phyloP scores from a whole-genome alignment of 2,329 filamentous ascomycete species.

The Penicillium hordei region DNA sequence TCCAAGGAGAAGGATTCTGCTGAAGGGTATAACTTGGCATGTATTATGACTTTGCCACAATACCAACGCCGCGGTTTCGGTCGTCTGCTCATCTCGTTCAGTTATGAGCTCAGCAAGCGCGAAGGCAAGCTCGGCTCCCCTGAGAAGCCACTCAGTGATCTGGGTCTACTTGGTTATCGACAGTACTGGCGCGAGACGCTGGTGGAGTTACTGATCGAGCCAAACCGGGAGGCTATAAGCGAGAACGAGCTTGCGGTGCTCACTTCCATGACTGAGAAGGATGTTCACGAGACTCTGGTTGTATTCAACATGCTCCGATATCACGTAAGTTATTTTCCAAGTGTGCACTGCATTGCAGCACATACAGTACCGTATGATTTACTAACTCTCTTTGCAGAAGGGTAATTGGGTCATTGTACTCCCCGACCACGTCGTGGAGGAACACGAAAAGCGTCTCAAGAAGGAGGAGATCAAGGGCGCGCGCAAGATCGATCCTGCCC shows the following conservation, averaged over 20 bases:
- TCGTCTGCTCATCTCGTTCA: conserved; percentile 91
- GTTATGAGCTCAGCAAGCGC: conserved; percentile 92
- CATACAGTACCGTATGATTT: background rate
- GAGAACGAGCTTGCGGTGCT: conserved; percentile 79
- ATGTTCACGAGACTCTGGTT: conserved; percentile 92
- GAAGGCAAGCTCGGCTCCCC: conserved; percentile 94
- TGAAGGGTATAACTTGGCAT: conserved; percentile 96
- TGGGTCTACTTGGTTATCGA: conserved; percentile 89
- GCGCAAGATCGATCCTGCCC: conserved; percentile 69
- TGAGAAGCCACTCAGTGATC: conserved; percentile 91
- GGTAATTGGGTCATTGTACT: conserved; percentile 95
- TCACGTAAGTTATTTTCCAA: conserved; percentile 53
- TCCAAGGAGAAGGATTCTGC: conserved; percentile 97
- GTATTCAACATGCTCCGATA: conserved; percentile 94
- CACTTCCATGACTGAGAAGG: conserved; percentile 94
- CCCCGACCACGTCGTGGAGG: conserved; percentile 74
- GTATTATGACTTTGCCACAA: conserved; percentile 93
- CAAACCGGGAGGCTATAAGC: conserved; percentile 65
- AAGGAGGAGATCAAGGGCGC: conserved; percentile 78
- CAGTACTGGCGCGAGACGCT: conserved; percentile 98
- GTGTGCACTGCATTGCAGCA: background rate
- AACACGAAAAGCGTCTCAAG: conserved; percentile 68
- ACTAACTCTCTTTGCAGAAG: conserved; percentile 52
- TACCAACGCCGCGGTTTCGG: conserved; percentile 96
- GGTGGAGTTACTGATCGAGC: conserved; percentile 77